Evolutionary conservation across 257 asterid genomes (phyloP).

Genomic region (Salvia miltiorrhiza): DNA sequence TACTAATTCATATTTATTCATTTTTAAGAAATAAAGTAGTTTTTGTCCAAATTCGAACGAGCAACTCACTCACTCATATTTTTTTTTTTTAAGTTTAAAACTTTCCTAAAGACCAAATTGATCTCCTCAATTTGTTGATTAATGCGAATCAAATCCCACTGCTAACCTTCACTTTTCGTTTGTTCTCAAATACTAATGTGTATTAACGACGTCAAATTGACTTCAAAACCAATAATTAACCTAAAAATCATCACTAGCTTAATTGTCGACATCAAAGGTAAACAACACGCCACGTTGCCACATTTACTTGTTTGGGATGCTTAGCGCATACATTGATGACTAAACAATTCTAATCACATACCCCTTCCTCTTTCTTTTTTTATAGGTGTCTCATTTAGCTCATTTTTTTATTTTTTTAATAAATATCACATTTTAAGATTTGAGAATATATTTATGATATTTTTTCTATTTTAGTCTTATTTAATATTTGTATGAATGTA

Average conservation of each 20-base stretch:
- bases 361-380: too few species aligned
- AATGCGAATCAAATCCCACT: not conserved
- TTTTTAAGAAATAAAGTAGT: too few species aligned
- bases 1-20: too few species aligned
- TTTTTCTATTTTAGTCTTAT: too few species aligned
- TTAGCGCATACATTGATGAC: not conserved
- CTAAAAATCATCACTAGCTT: not conserved
- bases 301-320: not conserved
- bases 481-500: too few species aligned
- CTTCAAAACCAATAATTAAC: slow-evolving; percentile 1
- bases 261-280: not conserved
- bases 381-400: too few species aligned
- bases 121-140: not conserved
- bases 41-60: too few species aligned
- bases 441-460: too few species aligned
- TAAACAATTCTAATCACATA: not conserved
- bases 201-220: not conserved
- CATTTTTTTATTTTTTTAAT: too few species aligned
- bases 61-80: too few species aligned
- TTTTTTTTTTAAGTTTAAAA: too few species aligned
- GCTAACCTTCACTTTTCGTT: not conserved
- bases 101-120: not conserved
- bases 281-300: not conserved
- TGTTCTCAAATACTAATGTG: not conserved
- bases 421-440: too few species aligned